Percentiles rank a stretch among this genome's conserved stretches.
phyloP scores from a whole-genome alignment of 2,329 filamentous ascomycete genomes.

The Aspergillus fumigatiaffinis region DNA sequence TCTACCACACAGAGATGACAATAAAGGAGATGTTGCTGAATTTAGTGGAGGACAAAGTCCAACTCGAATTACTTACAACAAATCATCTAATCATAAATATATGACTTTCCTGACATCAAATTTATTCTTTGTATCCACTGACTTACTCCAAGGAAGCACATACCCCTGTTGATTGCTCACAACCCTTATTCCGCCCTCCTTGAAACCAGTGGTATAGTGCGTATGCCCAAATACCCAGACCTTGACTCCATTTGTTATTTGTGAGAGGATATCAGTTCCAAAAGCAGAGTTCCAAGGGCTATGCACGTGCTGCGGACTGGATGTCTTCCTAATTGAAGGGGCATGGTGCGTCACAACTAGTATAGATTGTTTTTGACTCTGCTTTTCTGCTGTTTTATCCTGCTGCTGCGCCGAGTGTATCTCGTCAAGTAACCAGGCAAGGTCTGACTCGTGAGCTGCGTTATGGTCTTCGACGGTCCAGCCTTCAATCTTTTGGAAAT shows the following conservation, averaged over 20 bases:
- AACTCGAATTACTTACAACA: too few species aligned
- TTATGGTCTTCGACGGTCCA: constrained; percentile 54
- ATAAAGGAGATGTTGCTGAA: too few species aligned
- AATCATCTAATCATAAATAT: too few species aligned
- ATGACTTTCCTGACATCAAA: constrained; percentile 18
- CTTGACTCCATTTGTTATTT: constrained; percentile 25
- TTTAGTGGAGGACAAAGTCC: too few species aligned
- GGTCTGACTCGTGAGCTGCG: constrained; percentile 44
- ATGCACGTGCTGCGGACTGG: constrained; percentile 46
- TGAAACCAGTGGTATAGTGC: constrained; percentile 42
- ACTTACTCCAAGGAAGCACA: constrained; percentile 24
- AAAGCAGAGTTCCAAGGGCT: constrained; percentile 51
- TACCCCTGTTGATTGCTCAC: constrained; percentile 46
- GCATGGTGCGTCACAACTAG: constrained; percentile 58
- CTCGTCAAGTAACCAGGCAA: constrained; percentile 48
- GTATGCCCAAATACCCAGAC: constrained; percentile 47
- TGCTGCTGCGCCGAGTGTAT: constrained; percentile 21
- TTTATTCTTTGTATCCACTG: constrained; percentile 6
- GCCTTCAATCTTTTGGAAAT: constrained; percentile 51
- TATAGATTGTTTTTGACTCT: constrained; percentile 20
- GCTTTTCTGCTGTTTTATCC: background rate
- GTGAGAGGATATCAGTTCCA: constrained; percentile 47
- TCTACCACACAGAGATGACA: too few species aligned
- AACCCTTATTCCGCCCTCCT: constrained; percentile 29
- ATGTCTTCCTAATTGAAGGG: constrained; percentile 48